phyloP scores from a whole-genome alignment of 2,329 filamentous ascomycete species.

The Ophiosphaerella korrae region DNA sequence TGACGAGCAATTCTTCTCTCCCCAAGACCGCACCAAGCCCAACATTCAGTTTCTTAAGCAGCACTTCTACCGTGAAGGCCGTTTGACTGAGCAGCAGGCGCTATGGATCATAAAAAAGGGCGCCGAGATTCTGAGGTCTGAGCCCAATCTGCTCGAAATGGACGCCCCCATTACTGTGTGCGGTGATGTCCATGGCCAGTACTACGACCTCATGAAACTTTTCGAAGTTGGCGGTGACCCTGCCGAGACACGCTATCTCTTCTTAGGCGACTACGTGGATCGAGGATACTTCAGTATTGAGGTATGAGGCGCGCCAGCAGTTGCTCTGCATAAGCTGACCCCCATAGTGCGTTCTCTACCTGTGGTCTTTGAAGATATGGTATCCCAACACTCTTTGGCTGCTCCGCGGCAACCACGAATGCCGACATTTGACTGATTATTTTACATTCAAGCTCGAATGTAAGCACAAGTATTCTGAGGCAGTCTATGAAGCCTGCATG shows the following conservation, averaged over 20 bases:
- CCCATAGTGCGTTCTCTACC: slow-evolving; percentile 82
- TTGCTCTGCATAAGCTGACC: slow-evolving; percentile 37
- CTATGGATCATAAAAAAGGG: slow-evolving; percentile 92
- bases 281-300: slow-evolving; percentile 99
- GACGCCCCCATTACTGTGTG: slow-evolving; percentile 98
- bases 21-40: slow-evolving; percentile 83
- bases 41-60: slow-evolving; percentile 95
- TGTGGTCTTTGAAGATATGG: slow-evolving; percentile 99
- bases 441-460: slow-evolving; percentile 99
- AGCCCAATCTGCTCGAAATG: slow-evolving; percentile 98
- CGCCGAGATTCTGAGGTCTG: slow-evolving; percentile 82
- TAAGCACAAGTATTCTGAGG: slow-evolving; percentile 99
- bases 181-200: slow-evolving; percentile 97
- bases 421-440: slow-evolving; percentile 97
- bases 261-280: slow-evolving; percentile 97
- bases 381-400: slow-evolving; percentile 98
- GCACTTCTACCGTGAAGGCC: slow-evolving; percentile 97
- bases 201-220: slow-evolving; percentile 99
- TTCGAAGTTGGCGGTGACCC: slow-evolving; percentile 98
- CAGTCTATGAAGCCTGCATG: slow-evolving; percentile 96
- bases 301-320: slow-evolving; percentile 48
- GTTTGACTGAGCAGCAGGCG: slow-evolving; percentile 95
- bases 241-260: slow-evolving; percentile 93
- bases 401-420: slow-evolving; percentile 97
- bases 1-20: slow-evolving; percentile 92